Base-by-base conservation (phyloP, 2,329 filamentous ascomycete genomes). In the Ophiostoma triangulosporum region DNA sequence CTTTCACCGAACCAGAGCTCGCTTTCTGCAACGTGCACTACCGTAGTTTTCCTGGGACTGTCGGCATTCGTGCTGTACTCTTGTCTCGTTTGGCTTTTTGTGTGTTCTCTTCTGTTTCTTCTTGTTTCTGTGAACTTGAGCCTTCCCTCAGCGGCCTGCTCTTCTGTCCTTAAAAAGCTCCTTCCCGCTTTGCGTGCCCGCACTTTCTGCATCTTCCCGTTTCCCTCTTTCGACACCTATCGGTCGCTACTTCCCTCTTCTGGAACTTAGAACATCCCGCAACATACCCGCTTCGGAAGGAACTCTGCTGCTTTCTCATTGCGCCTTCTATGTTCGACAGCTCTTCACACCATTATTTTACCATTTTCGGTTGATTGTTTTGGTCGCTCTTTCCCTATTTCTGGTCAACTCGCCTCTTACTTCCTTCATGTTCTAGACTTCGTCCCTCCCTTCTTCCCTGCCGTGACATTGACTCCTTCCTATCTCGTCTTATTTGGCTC, bases 21-120 rank as follows among this genome's bases (percentile, higher is more conserved):
- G 43, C 49, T 49, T 54, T 35, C 49, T 52, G 53, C 53, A 51
- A 54, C 53, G 38, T 54, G 53, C 53, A 27, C 49, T 27, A 48
- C 53, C 40, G 31, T 15, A 20, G 31, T 27, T 31, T 29, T 36
- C 27, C 20, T 11, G n/a, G 36, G 14, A 14, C 14, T 36, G 32
- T 17, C n/a, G n/a, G n/a, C n/a, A 33, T 22, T 22, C 3, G 27
- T 48, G 20, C 12, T 15, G 14, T 24, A 8, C 12, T 22, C 17
- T 7, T 20, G 17, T 33, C 20, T 46, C 6, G 15, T 29, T 17
- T 17, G 15, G 26, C 43, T 29, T 26, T 31, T 31, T 12, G 12
- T 33, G 15, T 43, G 38, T 40, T 40, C 22, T 40, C 6, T 17
- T 43, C 14, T 32, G 26, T n/a, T 32, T 22, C n/a, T 45, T 15